A percentile compares a stretch with the other conserved stretches of the same genome.
Conservation (phyloP, 164 flowering plant species). For the Macadamia tetraphylla region DNA sequence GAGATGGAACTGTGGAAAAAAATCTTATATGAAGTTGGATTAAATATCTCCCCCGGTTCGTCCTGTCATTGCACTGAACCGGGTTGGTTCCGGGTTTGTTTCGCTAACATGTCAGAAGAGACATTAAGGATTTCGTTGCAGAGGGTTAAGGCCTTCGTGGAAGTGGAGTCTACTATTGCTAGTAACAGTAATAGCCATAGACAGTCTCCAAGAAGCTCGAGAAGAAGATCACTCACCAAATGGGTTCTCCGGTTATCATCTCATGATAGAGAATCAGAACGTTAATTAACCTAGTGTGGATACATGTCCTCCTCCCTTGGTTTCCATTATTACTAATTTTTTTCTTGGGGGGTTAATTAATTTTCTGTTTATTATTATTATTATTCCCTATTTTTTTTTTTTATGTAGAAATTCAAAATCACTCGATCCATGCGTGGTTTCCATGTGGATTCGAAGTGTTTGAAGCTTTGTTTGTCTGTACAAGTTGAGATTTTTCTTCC, state of each 20-base stretch:
- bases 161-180: constrained; percentile 2
- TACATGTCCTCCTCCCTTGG: no score
- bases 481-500: no score
- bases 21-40: constrained; percentile 22
- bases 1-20: constrained; percentile 32
- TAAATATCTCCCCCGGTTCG: constrained; percentile 36
- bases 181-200: not conserved
- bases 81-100: constrained; percentile 41
- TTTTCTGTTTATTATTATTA: no score
- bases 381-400: no score
- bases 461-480: no score
- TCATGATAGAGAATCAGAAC: constrained; percentile 26
- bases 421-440: no score
- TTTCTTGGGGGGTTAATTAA: no score
- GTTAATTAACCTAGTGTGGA: constrained; percentile 26
- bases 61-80: constrained; percentile 41
- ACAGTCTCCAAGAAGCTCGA: constrained; percentile 5
- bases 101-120: constrained; percentile 34
- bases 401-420: no score
- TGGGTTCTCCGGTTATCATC: constrained; percentile 56
- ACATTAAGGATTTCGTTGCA: constrained; percentile 22
- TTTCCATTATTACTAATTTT: no score
- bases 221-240: constrained; percentile 29
- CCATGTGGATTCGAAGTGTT: no score
- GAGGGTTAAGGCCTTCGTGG: constrained; percentile 20